These are phyloP conservation scores for Metschnikowia peoriensis DNA, from an alignment of 805 yeast genomes.

Conservation along the genomic window DNA sequence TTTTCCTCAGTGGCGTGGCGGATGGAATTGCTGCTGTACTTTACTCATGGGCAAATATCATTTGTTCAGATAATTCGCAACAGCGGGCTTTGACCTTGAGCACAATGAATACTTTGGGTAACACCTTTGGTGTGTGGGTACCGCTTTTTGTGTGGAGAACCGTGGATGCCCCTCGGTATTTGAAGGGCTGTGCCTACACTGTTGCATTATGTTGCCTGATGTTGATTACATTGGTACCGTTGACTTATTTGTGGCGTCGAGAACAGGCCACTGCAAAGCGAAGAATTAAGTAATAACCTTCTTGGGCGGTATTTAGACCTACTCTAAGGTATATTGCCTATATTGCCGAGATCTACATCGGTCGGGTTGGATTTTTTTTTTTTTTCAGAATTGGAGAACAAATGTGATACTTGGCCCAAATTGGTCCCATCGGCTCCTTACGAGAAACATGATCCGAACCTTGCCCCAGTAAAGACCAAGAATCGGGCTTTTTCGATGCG, in stretches of 20 bases:
- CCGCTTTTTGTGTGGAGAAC: constrained; percentile 20
- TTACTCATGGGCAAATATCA: constrained; percentile 18
- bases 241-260: constrained; percentile 19
- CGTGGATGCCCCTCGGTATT: constrained; percentile 16
- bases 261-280: background rate
- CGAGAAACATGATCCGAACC: too few relatives aligned
- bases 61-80: constrained; percentile 16
- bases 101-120: constrained; percentile 19
- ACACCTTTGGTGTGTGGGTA: constrained; percentile 18
- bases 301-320: background rate
- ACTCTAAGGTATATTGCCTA: background rate
- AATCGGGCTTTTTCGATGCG: too few relatives aligned
- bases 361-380: background rate
- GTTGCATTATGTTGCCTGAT: constrained; percentile 22
- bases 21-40: constrained; percentile 16
- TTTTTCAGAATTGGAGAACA: too few relatives aligned
- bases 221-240: constrained; percentile 23
- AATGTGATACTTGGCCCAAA: too few relatives aligned
- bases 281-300: background rate
- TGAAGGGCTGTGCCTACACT: constrained; percentile 18
- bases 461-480: too few relatives aligned
- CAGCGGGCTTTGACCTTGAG: constrained; percentile 15
- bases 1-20: constrained; percentile 16
- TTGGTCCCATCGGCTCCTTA: too few relatives aligned
- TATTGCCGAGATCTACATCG: background rate